Percentiles rank a stretch among this genome's conserved stretches.
phyloP scores from a whole-genome alignment of 1,139 yeast genomes.

The Hemisphaericaspora lyxosophila region DNA sequence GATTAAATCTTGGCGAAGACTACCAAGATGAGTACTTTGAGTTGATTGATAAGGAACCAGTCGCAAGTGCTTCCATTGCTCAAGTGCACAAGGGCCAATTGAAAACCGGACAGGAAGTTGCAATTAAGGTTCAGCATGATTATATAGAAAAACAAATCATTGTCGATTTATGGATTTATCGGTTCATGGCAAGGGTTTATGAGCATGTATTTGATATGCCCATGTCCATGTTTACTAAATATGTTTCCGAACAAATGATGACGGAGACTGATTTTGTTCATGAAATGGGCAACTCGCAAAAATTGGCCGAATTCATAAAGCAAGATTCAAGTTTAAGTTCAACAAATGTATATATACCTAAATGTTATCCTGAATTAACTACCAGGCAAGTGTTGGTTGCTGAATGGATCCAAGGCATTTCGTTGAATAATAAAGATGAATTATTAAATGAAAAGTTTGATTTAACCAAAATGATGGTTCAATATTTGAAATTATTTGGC shows the following conservation, averaged over 20 bases:
- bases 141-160: slow-evolving; percentile 56
- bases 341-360: slow-evolving; percentile 48
- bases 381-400: slow-evolving; percentile 55
- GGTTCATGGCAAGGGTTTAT: slow-evolving; percentile 51
- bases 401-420: slow-evolving; percentile 77
- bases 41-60: slow-evolving; percentile 49
- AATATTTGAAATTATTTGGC: slow-evolving; percentile 57
- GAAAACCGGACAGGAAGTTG: slow-evolving; percentile 55
- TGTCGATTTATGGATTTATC: slow-evolving; percentile 61
- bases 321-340: slow-evolving; percentile 23
- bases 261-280: slow-evolving; percentile 62
- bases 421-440: slow-evolving; percentile 47
- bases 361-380: slow-evolving; percentile 44
- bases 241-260: slow-evolving; percentile 55
- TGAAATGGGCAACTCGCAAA: slow-evolving; percentile 54
- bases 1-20: slow-evolving; percentile 43
- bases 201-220: slow-evolving; percentile 66
- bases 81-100: slow-evolving; percentile 65
- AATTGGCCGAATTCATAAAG: slow-evolving; percentile 20
- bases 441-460: slow-evolving; percentile 44
- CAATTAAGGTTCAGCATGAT: slow-evolving; percentile 68
- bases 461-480: slow-evolving; percentile 46
- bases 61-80: slow-evolving; percentile 74
- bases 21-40: slow-evolving; percentile 48
- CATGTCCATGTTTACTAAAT: slow-evolving; percentile 53